A percentile compares a stretch with the other conserved stretches of the same genome.
phyloP scores from a whole-genome alignment of 31 red algal species.

The Odonthalia washingtoniensis region DNA sequence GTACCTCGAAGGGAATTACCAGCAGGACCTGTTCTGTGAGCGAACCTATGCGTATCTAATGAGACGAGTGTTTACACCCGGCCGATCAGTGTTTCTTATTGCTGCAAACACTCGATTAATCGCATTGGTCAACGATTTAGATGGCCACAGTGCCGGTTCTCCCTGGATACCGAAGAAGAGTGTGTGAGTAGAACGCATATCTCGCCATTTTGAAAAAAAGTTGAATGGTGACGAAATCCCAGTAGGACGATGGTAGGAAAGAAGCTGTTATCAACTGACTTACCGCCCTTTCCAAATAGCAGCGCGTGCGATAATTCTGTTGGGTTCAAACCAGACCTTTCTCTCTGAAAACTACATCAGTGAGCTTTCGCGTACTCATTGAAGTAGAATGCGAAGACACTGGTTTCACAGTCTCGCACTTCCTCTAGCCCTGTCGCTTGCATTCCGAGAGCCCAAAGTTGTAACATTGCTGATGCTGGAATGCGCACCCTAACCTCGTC shows the following conservation, averaged over 20 bases:
- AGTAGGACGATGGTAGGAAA: too few species aligned
- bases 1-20: constrained; percentile 1
- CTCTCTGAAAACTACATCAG: not conserved
- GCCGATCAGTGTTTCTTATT: not conserved
- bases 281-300: too few species aligned
- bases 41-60: constrained; percentile 34
- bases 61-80: constrained; percentile 9
- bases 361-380: constrained; percentile 8
- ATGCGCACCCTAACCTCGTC: too few species aligned
- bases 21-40: constrained; percentile 50
- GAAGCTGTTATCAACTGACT: too few species aligned
- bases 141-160: not conserved
- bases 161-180: not conserved
- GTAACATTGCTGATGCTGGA: too few species aligned
- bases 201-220: too few species aligned
- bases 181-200: too few species aligned
- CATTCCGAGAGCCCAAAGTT: too few species aligned
- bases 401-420: too few species aligned
- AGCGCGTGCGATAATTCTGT: too few species aligned
- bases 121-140: not conserved
- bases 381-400: constrained; percentile 13
- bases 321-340: not conserved
- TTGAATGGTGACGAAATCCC: too few species aligned
- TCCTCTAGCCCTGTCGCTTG: too few species aligned
- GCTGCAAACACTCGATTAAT: not conserved